Base-by-base conservation (phyloP, 2,329 filamentous ascomycete genomes). In the Cladobotryum mycophilum region DNA sequence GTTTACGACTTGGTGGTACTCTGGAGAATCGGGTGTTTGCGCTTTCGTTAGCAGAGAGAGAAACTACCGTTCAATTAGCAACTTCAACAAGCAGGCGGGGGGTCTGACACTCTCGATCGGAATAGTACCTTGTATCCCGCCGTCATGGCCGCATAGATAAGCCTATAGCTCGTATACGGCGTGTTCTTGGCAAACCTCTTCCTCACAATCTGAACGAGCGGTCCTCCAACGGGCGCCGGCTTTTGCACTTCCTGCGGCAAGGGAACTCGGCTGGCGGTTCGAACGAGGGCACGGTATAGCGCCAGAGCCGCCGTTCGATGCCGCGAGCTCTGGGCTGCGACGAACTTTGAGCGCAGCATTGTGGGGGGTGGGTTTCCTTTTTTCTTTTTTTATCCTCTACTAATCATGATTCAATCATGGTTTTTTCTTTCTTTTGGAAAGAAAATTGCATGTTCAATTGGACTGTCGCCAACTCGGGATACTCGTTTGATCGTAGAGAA, bases 241-340 rank as follows among this genome's bases (percentile, higher is more conserved):
- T 60, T 60, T 33, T 60, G 55, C 4, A 61, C 46, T 43, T 79
- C 70, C 61, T 71, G 59, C 1, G 79, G 75, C 2, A 88, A 67
- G 1, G 76, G 69, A 34, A 86, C 68, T 38, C 67, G 70, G 30
- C 70, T 65, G 52, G 75, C 81, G 67, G 81, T 76, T 55, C 75
- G 75, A 47, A 89, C 69, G 49, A 92, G 79, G 35, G 85, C 82
- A 55, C 84, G 79, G 69, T 85, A 91, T 45, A 92, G 80, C 46
- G 86, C 84, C 55, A 88, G 76, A 62, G 81, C 78, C 61, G 79
- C 79, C 60, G 61, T 64, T 54, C 79, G 73, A 61, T 82, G 79
- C 55, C 76, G 75, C 59, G 75, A 73, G 54, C 71, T 72, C 51
- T 70, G 71, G 53, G 74, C 72, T 33, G 79, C 76, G 41, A 78